Evolutionary conservation across 2,329 filamentous ascomycete species (phyloP).

Genomic region (Colletotrichum musae): DNA sequence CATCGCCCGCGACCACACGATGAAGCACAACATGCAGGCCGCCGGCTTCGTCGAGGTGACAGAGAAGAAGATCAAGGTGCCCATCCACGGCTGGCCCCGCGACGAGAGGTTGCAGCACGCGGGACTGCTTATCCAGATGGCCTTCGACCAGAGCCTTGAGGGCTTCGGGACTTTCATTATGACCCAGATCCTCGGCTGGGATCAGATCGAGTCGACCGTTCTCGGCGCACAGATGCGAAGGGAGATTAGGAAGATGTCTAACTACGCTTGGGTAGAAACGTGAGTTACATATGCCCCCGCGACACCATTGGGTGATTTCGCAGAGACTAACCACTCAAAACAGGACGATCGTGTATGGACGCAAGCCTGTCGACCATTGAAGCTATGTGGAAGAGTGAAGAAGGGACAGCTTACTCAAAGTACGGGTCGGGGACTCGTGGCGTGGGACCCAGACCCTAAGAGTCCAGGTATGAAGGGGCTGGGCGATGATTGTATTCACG

Average conservation of each 20-base stretch:
- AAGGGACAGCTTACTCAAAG: too few species aligned
- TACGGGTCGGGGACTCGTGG: too few species aligned
- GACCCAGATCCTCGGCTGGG: conserved; percentile 48
- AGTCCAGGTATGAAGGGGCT: too few species aligned
- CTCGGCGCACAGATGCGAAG: conserved; percentile 46
- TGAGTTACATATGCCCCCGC: too few species aligned
- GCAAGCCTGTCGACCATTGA: too few species aligned
- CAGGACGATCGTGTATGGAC: conserved; percentile 5
- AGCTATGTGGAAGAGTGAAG: too few species aligned
- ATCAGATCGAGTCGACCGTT: conserved; percentile 43
- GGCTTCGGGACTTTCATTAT: conserved; percentile 48
- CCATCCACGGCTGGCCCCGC: conserved; percentile 42
- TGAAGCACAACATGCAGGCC: conserved; percentile 44
- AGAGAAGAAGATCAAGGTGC: conserved; percentile 42
- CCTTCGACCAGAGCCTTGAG: conserved; percentile 47
- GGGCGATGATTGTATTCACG: too few species aligned
- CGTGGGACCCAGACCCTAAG: too few species aligned
- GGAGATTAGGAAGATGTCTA: conserved; percentile 28
- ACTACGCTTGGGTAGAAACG: conserved; percentile 32
- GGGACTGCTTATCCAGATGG: conserved; percentile 43
- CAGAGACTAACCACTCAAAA: too few species aligned
- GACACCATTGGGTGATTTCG: too few species aligned
- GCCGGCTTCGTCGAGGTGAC: conserved; percentile 46
- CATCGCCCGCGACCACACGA: conserved; percentile 42
- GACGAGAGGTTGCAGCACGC: conserved; percentile 38